These are phyloP conservation scores for Taphrina wiesneri DNA, from an alignment of 1,139 yeast species.

Conservation along the genomic window DNA sequence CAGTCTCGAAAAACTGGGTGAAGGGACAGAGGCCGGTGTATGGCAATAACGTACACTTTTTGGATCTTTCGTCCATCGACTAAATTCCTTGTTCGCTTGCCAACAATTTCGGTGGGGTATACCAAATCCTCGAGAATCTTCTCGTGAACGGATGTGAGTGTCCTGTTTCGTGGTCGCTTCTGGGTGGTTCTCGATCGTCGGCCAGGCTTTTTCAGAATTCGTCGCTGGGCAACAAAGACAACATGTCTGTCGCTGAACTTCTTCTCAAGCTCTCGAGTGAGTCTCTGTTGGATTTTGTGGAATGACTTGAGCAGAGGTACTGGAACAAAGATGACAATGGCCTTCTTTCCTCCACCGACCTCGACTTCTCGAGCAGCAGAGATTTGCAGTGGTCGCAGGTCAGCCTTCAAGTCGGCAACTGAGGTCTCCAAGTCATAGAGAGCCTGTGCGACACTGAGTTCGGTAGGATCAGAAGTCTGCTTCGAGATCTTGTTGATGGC, in stretches of 20 bases:
- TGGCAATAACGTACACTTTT: slow-evolving; percentile 57
- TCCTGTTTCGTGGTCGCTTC: slow-evolving; percentile 99
- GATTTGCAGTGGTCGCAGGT: slow-evolving; percentile 97
- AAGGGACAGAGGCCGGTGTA: slow-evolving; percentile 36
- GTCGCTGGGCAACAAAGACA: slow-evolving; percentile 99
- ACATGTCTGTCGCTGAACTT: slow-evolving; percentile 99
- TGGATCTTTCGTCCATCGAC: slow-evolving; percentile 99
- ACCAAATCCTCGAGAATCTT: slow-evolving; percentile 98
- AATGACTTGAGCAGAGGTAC: slow-evolving; percentile 88
- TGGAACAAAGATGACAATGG: slow-evolving; percentile 97
- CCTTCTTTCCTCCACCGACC: slow-evolving; percentile 98
- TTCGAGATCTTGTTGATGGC: slow-evolving; percentile 89
- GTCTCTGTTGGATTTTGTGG: slow-evolving; percentile 91
- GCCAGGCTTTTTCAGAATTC: slow-evolving; percentile 96
- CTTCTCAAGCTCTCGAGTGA: slow-evolving; percentile 99
- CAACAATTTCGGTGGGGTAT: slow-evolving; percentile 98
- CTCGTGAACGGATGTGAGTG: slow-evolving; percentile 98
- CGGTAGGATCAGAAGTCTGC: slow-evolving; percentile 72
- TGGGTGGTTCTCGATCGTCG: slow-evolving; percentile 88
- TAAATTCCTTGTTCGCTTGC: slow-evolving; percentile 99
- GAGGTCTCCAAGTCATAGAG: slow-evolving; percentile 94
- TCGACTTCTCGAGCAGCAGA: slow-evolving; percentile 97
- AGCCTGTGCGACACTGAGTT: slow-evolving; percentile 99
- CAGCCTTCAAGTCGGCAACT: slow-evolving; percentile 94
- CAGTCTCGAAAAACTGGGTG: slow-evolving; percentile 5